These are phyloP conservation scores for Camellia lanceoleosa DNA, from an alignment of 148 eudicot genomes.

Conservation along the genomic window DNA sequence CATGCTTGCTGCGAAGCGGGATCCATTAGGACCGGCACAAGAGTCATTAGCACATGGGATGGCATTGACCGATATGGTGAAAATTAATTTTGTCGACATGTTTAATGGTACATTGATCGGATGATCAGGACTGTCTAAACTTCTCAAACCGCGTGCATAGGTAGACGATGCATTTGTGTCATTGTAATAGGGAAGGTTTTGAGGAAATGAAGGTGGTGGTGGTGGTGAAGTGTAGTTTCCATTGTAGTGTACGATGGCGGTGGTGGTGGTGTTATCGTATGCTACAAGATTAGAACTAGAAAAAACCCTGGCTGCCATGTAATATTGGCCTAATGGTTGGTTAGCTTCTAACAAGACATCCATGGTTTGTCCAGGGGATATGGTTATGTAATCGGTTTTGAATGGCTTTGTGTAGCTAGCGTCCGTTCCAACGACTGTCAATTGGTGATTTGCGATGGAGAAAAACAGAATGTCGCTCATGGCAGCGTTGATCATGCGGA, in stretches of 20 bases:
- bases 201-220: not conserved
- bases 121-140: constrained; percentile 8
- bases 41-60: constrained; percentile 10
- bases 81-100: constrained; percentile 8
- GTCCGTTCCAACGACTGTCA: constrained; percentile 9
- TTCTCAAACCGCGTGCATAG: constrained; percentile 11
- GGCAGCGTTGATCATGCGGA: not conserved
- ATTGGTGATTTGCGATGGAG: not conserved
- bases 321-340: not conserved
- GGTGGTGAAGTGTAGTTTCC: constrained; percentile 3
- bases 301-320: constrained; percentile 6
- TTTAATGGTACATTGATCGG: constrained; percentile 9
- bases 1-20: constrained; percentile 13
- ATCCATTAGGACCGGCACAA: constrained; percentile 16
- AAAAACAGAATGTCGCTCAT: constrained; percentile 8
- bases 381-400: not conserved
- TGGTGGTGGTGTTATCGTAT: not conserved
- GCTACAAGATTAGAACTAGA: not conserved
- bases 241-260: constrained; percentile 7
- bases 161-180: constrained; percentile 13
- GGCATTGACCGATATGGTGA: constrained; percentile 14
- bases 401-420: constrained; percentile 12
- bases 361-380: constrained; percentile 17
- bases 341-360: constrained; percentile 9
- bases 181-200: constrained; percentile 12